Base-by-base conservation (phyloP, 371 early-diverging fungal genomes). In the Mortierella sp. region DNA sequence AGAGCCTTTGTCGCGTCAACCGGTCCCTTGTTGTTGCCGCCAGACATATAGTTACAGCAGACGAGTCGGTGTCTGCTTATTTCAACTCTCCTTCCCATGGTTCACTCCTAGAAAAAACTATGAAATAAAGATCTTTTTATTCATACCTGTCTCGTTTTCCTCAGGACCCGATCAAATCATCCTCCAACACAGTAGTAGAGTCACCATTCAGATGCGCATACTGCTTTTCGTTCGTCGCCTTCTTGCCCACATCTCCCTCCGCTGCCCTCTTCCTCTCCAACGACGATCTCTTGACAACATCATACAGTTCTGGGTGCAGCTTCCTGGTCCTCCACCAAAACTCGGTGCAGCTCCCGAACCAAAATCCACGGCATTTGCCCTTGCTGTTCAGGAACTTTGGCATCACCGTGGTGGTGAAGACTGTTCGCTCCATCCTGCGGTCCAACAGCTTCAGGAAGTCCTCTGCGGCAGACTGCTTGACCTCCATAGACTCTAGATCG, bases 301-400 rank as follows among this genome's bases (percentile, higher is more conserved):
- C 55, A 43, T 67, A 77, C 31, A 31, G 71, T 44, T 77, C 77
- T 16, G 71, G 77, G 48, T 52, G 77, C n/a, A 77, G 2, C n/a
- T 76, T 22, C 34, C 67, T 65, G 53, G 68, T 58, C 9, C 39
- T 68, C 82, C 74, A 77, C 82, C 77, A 81, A 50, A 68, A 81
- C 63, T 81, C 77, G 9, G 77, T 77, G 31, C 75, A 61, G 64
- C 50, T 22, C 52, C 79, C 73, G 40, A 71, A 71, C 77, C 75
- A 78, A 68, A 78, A 78, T 11, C 79, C 83, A 24, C 76, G 75
- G 31, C 74, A 74, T 29, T 69, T 67, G 6, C 77, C 77, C 50
- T 65, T 52, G 34, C 70, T 61, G 47, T 83, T 77, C 2, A 74
- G 22, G 39, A 78, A 79, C 47, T 70, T 72, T 11, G 83, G 79